Percentiles rank a stretch among this genome's conserved stretches.
Evolutionary conservation across 768 basidiomycete genomes (phyloP).

Genomic region (Sutorius australiensis): DNA sequence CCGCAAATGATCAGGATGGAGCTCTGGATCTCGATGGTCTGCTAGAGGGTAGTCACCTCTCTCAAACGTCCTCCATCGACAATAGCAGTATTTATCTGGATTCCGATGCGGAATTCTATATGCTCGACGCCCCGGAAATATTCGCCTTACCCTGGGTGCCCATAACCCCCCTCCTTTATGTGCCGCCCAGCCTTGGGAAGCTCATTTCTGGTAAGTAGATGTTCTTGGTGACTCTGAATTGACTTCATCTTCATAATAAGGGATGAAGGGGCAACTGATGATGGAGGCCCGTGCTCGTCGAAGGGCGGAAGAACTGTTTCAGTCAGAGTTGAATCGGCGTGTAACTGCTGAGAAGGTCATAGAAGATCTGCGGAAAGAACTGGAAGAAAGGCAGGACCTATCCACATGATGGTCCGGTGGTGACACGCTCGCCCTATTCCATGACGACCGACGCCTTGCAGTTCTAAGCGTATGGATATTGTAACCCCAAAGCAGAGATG

Average conservation of each 20-base stretch:
- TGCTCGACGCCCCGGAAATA: constrained; percentile 34
- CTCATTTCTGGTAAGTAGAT: constrained; percentile 33
- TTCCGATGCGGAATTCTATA: constrained; percentile 26
- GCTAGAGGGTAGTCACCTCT: background rate
- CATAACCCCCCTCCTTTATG: constrained; percentile 26
- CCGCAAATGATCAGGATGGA: background rate
- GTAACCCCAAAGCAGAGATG: background rate
- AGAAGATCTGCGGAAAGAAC: constrained; percentile 12
- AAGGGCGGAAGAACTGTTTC: constrained; percentile 31
- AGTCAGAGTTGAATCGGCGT: constrained; percentile 31
- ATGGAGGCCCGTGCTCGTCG: constrained; percentile 32
- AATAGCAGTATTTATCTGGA: background rate
- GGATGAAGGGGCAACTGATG: constrained; percentile 34
- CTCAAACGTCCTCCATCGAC: background rate
- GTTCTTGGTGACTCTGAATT: background rate
- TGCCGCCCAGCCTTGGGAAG: constrained; percentile 34
- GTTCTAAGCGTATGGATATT: no score
- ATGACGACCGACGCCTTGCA: background rate
- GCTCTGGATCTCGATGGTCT: background rate
- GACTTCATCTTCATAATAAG: constrained; percentile 8
- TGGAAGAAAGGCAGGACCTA: constrained; percentile 1
- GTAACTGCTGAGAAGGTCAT: constrained; percentile 28
- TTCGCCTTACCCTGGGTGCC: constrained; percentile 34
- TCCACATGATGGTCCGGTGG: background rate
- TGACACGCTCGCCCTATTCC: background rate